phyloP scores from a whole-genome alignment of 1,284 basidiomycete genomes.

The Cystobasidium slooffiae region DNA sequence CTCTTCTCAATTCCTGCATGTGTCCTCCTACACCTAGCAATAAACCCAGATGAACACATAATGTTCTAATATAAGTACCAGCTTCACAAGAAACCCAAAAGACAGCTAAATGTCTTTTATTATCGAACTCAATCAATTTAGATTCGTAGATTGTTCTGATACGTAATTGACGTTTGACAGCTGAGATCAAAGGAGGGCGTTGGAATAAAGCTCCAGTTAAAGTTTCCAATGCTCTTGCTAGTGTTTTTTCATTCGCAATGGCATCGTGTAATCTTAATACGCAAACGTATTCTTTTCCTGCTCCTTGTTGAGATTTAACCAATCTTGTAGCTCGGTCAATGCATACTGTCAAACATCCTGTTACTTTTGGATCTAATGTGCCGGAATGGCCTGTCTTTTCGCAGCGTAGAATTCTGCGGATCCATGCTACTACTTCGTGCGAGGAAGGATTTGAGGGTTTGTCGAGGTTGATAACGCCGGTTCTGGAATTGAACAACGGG shows the following conservation, averaged over 20 bases:
- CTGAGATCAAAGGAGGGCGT: constrained; percentile 96
- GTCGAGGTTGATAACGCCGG: constrained; percentile 98
- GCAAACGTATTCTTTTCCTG: constrained; percentile 98
- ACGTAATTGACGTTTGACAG: constrained; percentile 97
- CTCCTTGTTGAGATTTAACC: constrained; percentile 98
- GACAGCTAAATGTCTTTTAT: constrained; percentile 93
- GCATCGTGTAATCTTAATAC: constrained; percentile 88
- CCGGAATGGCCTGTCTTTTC: constrained; percentile 99
- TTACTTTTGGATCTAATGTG: constrained; percentile 98
- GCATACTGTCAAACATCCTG: constrained; percentile 97
- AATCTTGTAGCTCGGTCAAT: constrained; percentile 99
- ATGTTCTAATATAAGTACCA: constrained; percentile 96
- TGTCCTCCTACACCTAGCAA: constrained; percentile 96
- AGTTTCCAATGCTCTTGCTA: constrained; percentile 93
- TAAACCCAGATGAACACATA: constrained; percentile 96
- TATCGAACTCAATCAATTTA: constrained; percentile 95
- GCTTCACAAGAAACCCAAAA: constrained; percentile 99
- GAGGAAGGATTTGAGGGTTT: constrained; percentile 99
- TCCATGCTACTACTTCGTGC: constrained; percentile 99
- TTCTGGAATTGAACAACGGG: constrained; percentile 61
- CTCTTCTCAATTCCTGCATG: constrained; percentile 98
- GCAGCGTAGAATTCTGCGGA: constrained; percentile 89
- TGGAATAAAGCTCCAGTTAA: constrained; percentile 98
- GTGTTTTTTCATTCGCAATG: constrained; percentile 78
- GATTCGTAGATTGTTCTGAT: constrained; percentile 97